Evolutionary conservation across 1,284 basidiomycete species (phyloP), one percentile per base, ranked within the genome.

Genomic region (Apiotrichum sp.): DNA sequence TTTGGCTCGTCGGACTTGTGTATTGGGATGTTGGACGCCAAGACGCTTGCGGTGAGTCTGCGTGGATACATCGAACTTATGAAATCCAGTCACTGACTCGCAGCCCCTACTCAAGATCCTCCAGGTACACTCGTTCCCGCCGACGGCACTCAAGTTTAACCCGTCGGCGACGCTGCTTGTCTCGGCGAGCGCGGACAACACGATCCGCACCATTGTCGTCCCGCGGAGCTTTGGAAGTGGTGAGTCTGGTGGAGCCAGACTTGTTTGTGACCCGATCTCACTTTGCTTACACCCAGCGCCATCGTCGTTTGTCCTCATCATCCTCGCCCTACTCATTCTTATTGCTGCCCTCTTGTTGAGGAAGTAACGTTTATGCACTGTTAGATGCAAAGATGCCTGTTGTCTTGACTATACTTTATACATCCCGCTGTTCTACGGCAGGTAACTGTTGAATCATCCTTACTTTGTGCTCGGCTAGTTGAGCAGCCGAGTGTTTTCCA

Each of bases 111-210:
- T 91, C 36, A 86, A 86, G 36, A 93, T 98, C 58, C 80, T 97
- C 48, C 89, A 91, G 72, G 89, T 93, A 0, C 96, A 98, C 74
- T 90, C 93, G 62, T 95, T 98, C 73, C 91, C 96, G 3, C 84
- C 91, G 1, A 98, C 95, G 0, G 86, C 87, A 1, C 77, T 98
- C 55, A 83, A 83, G 56, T 98, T 98, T 79, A 93, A 88, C 70
- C 87, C 91, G 0, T 80, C 84, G 4, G 86, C 86, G 13, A 83
- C 80, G 16, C 65, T 93, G n/a, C 81, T 98, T n/a, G 82, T 93
- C 29, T 92, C 90, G 5, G 93, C 88, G 4, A 92, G 91, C 66
- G 89, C 90, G 5, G 95, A 98, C 75, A 93, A 89, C 71, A 86
- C 87, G 2, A 79, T 98, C 31, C 84, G 95, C 32, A 78, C 93